Percentiles rank a stretch among this genome's conserved stretches.
phyloP scores from a whole-genome alignment of 1,284 basidiomycete species.

The Vanrija sp. region DNA sequence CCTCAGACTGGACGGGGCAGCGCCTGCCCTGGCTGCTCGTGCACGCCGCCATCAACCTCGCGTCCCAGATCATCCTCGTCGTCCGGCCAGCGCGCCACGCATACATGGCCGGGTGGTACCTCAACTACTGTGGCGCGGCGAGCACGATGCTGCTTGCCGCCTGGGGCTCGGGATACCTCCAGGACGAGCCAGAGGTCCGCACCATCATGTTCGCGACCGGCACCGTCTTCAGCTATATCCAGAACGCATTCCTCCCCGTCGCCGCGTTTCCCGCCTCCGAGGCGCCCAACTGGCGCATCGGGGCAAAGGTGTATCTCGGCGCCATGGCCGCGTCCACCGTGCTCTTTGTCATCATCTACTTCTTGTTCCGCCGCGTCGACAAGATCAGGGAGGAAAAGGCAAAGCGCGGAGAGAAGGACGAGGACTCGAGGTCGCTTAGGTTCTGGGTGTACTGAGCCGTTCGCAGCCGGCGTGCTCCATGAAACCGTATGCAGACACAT shows the following conservation, averaged over 20 bases:
- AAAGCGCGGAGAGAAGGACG: too few relatives aligned
- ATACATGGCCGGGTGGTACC: constrained; percentile 9
- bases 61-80: constrained; percentile 10
- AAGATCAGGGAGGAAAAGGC: too few relatives aligned
- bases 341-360: constrained; percentile 5
- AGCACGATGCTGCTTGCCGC: constrained; percentile 5
- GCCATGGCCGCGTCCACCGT: constrained; percentile 5
- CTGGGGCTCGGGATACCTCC: constrained; percentile 9
- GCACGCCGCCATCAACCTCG: constrained; percentile 9
- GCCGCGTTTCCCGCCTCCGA: constrained; percentile 10
- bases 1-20: constrained; percentile 7
- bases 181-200: constrained; percentile 7
- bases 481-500: not conserved
- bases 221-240: constrained; percentile 11
- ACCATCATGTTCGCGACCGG: constrained; percentile 11
- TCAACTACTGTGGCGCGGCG: constrained; percentile 12
- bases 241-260: constrained; percentile 13
- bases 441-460: too few relatives aligned
- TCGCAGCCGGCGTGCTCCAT: too few relatives aligned
- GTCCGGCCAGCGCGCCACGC: constrained; percentile 2
- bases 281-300: constrained; percentile 13
- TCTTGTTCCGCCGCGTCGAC: too few relatives aligned
- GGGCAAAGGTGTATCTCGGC: constrained; percentile 15
- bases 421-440: too few relatives aligned
- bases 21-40: constrained; percentile 11